A percentile compares a stretch with the other conserved stretches of the same genome.
Conservation (phyloP, 345 rosid genomes). For the Bruguiera sexangula region DNA sequence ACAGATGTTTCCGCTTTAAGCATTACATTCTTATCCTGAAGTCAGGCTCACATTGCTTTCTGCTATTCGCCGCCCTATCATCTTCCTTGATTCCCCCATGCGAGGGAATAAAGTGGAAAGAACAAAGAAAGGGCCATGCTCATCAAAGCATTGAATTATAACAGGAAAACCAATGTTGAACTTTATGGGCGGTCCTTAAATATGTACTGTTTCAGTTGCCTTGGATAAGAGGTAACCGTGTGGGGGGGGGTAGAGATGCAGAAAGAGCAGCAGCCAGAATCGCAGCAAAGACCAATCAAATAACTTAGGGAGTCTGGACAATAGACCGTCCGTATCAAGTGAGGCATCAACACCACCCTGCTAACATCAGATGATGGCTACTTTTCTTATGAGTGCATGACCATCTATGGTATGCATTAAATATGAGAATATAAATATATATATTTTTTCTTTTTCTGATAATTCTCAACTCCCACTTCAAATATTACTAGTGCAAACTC, state of each 20-base stretch:
- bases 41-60: not conserved
- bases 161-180: not conserved
- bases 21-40: not conserved
- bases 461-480: too few relatives aligned
- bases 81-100: not conserved
- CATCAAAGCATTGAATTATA: not conserved
- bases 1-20: not conserved
- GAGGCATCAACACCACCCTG: not conserved
- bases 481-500: too few relatives aligned
- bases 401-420: too few relatives aligned
- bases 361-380: not conserved
- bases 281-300: not conserved
- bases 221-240: constrained; percentile 15
- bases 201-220: not conserved
- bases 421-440: too few relatives aligned
- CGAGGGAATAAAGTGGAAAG: constrained; percentile 4
- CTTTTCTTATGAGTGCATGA: not conserved
- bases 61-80: not conserved
- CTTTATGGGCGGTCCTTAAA: not conserved
- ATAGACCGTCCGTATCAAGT: not conserved
- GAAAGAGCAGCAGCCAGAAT: not conserved
- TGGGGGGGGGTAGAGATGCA: not conserved
- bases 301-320: not conserved
- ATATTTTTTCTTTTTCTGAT: too few relatives aligned
- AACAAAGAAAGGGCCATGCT: not conserved